Evolutionary conservation across 2,329 filamentous ascomycete genomes (phyloP).

Genomic region (Madurella fahalii): DNA sequence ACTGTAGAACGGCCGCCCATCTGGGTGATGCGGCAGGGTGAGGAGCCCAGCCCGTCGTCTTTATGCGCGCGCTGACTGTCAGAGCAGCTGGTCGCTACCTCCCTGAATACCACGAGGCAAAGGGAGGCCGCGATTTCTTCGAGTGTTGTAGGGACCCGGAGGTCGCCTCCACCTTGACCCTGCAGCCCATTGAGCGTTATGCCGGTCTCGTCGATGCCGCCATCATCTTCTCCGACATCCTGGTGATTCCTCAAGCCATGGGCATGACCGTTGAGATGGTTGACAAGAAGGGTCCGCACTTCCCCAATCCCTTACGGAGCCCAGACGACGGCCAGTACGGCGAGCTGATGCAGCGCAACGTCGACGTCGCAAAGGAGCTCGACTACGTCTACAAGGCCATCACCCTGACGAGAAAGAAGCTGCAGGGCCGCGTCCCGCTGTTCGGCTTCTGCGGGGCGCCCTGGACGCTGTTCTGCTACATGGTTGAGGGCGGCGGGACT

Average conservation of each 20-base stretch:
- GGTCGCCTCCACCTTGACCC: slow-evolving; percentile 85
- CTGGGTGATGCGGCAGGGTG: slow-evolving; percentile 99
- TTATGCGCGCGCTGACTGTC: slow-evolving; percentile 15
- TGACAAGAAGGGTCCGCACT: slow-evolving; percentile 93
- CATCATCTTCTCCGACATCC: slow-evolving; percentile 98
- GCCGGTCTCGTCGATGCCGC: slow-evolving; percentile 88
- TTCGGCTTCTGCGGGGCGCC: slow-evolving; percentile 97
- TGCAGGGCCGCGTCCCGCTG: slow-evolving; percentile 82
- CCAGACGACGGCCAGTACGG: slow-evolving; percentile 82
- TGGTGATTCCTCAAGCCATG: slow-evolving; percentile 96
- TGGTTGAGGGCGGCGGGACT: slow-evolving; percentile 95
- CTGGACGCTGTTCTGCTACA: slow-evolving; percentile 97
- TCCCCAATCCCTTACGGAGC: slow-evolving; percentile 75
- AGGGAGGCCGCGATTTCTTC: slow-evolving; percentile 90
- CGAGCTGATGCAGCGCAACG: slow-evolving; percentile 68
- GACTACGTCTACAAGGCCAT: slow-evolving; percentile 97
- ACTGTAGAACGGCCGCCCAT: slow-evolving; percentile 88
- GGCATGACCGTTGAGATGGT: slow-evolving; percentile 99
- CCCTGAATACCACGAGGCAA: slow-evolving; percentile 94
- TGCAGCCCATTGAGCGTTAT: slow-evolving; percentile 92
- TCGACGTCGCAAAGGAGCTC: slow-evolving; percentile 81
- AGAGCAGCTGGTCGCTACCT: slow-evolving; percentile 84
- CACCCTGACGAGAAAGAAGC: slow-evolving; percentile 81
- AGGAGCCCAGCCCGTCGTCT: slow-evolving; percentile 13
- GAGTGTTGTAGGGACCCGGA: slow-evolving; percentile 93